A percentile compares a stretch with the other conserved stretches of the same genome.
These are phyloP conservation scores for Echites panduratus DNA, from an alignment of 257 asterid species.

Conservation along the genomic window DNA sequence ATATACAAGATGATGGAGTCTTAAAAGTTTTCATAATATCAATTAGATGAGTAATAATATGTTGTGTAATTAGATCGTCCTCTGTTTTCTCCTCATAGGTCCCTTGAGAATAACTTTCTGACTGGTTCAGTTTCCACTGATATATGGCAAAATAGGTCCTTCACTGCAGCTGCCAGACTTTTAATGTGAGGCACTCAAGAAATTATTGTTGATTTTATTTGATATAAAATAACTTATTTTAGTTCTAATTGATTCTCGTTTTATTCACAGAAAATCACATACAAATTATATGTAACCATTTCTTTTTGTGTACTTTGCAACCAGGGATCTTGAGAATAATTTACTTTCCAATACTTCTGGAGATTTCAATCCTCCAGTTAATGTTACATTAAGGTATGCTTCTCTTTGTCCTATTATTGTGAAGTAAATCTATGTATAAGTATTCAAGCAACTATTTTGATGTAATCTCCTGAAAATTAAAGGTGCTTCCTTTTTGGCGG, in stretches of 20 bases:
- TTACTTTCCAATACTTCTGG: slow-evolving; percentile 29
- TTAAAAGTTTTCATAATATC: not conserved
- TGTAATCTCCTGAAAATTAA: not conserved
- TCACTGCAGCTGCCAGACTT: slow-evolving; percentile 26
- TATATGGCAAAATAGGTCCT: slow-evolving; percentile 38
- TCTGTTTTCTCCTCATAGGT: slow-evolving; percentile 24
- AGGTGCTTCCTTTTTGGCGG: not conserved
- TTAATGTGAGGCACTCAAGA: slow-evolving; percentile 26
- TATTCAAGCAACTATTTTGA: not conserved
- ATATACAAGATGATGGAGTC: not conserved
- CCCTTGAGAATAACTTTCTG: slow-evolving; percentile 36
- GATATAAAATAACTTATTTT: not conserved
- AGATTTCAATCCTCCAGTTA: slow-evolving; percentile 37
- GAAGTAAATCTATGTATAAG: not conserved
- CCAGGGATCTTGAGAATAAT: slow-evolving; percentile 38
- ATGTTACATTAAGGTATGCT: slow-evolving; percentile 36
- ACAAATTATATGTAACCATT: slow-evolving; percentile 5
- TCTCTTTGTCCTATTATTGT: slow-evolving; percentile 10
- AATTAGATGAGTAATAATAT: not conserved
- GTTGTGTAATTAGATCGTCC: not conserved
- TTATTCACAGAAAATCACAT: not conserved
- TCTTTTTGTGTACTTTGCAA: slow-evolving; percentile 7
- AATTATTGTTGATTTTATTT: not conserved
- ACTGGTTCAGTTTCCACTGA: slow-evolving; percentile 31
- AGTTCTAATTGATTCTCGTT: not conserved